phyloP scores from a whole-genome alignment of 169 alveolate species.

The Plasmodium cynomolgi region DNA sequence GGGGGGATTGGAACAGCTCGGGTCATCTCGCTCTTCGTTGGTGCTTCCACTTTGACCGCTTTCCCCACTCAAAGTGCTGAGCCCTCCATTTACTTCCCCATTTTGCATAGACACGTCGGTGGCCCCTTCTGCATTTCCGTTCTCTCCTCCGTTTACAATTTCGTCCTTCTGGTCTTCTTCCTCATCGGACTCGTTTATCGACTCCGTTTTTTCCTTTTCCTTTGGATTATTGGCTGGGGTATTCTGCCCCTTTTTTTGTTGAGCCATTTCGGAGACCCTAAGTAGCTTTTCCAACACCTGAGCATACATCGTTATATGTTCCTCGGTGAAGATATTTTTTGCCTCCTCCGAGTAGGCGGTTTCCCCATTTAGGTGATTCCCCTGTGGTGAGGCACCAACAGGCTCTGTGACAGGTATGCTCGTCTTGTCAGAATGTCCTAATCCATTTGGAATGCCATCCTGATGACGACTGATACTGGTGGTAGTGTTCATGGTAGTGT shows the following conservation, averaged over 20 bases:
- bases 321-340: slow-evolving; percentile 38
- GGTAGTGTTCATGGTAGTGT: slow-evolving; percentile 20
- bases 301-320: slow-evolving; percentile 56
- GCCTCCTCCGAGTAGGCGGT: not conserved
- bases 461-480: not conserved
- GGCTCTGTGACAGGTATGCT: not conserved
- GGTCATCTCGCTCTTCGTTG: not conserved
- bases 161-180: not conserved
- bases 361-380: not conserved
- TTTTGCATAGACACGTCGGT: not conserved
- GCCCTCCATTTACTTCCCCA: not conserved
- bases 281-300: slow-evolving; percentile 21
- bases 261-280: not conserved
- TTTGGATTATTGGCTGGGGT: not conserved
- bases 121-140: slow-evolving; percentile 1
- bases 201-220: not conserved
- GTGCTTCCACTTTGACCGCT: not conserved
- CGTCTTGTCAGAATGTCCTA: not conserved
- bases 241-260: not conserved
- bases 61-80: not conserved
- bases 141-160: not conserved
- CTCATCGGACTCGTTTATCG: not conserved
- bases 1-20: not conserved
- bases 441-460: not conserved
- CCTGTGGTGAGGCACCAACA: not conserved